phyloP scores from a whole-genome alignment of 257 asterid genomes.

The Phtheirospermum japonicum region DNA sequence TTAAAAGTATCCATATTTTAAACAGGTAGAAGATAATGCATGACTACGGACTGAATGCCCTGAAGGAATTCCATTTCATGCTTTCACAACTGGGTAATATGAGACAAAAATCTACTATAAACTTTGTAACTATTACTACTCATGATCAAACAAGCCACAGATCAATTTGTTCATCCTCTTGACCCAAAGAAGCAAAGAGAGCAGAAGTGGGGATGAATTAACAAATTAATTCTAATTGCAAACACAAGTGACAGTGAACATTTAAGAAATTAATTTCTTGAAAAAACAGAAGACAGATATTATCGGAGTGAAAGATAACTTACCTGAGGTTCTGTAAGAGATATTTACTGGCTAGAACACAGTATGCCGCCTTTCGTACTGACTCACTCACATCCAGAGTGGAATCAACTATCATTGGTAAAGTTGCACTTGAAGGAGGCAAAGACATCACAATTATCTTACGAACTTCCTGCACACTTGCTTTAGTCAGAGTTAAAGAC shows the following conservation, averaged over 20 bases:
- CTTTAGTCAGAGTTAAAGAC: constrained; percentile 16
- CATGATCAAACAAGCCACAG: background rate
- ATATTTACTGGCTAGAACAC: constrained; percentile 71
- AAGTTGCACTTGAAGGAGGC: constrained; percentile 77
- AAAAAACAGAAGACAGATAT: too few relatives aligned
- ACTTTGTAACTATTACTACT: background rate
- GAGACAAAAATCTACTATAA: background rate
- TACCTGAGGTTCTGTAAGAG: constrained; percentile 94
- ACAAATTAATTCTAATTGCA: background rate
- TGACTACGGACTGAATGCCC: background rate
- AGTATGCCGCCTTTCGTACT: constrained; percentile 83
- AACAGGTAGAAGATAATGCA: background rate
- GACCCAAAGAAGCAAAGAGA: background rate
- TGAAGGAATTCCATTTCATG: background rate
- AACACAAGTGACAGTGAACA: background rate
- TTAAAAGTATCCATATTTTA: background rate
- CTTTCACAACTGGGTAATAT: background rate
- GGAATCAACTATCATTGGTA: constrained; percentile 65
- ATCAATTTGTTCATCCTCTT: background rate
- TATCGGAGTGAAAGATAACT: constrained; percentile 19
- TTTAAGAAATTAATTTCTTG: too few relatives aligned
- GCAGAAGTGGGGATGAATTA: background rate
- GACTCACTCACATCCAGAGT: constrained; percentile 84
- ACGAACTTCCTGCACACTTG: constrained; percentile 75
- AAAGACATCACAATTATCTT: constrained; percentile 72